Evolutionary conservation across 129 eudicot genomes (phyloP).

Genomic region (Cynara cardunculus): DNA sequence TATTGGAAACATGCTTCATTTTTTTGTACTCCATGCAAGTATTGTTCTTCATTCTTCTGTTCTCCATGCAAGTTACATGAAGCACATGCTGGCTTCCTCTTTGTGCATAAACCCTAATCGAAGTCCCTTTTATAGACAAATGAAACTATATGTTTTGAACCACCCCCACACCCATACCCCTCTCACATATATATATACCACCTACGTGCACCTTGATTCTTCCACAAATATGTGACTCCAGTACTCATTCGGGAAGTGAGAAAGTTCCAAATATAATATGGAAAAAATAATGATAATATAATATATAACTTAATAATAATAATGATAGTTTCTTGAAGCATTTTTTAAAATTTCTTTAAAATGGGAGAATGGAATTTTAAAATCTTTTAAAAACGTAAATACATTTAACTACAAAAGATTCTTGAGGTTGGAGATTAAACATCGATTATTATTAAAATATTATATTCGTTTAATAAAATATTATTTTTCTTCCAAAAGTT

Average conservation of each 20-base stretch:
- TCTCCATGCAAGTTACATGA: background rate
- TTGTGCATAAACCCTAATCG: background rate
- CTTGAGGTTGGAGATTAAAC: no score
- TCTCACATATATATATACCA: background rate
- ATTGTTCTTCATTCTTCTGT: slow-evolving; percentile 6
- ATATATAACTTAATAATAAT: background rate
- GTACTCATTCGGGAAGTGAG: no score
- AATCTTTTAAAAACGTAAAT: no score
- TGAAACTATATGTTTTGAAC: background rate
- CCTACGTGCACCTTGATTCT: background rate
- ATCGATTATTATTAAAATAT: no score
- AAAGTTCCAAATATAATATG: no score
- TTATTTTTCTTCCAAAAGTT: no score
- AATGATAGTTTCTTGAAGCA: background rate
- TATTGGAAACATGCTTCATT: background rate
- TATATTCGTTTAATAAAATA: no score
- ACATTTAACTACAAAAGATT: no score
- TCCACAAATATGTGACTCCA: background rate
- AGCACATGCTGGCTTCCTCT: background rate
- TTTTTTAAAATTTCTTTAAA: no score
- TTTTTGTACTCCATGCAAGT: slow-evolving; percentile 8
- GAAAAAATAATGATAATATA: background rate
- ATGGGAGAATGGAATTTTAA: no score
- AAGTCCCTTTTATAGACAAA: background rate
- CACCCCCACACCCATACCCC: background rate